phyloP scores from a whole-genome alignment of 1,284 basidiomycete species.

The Boletellus sp. region DNA sequence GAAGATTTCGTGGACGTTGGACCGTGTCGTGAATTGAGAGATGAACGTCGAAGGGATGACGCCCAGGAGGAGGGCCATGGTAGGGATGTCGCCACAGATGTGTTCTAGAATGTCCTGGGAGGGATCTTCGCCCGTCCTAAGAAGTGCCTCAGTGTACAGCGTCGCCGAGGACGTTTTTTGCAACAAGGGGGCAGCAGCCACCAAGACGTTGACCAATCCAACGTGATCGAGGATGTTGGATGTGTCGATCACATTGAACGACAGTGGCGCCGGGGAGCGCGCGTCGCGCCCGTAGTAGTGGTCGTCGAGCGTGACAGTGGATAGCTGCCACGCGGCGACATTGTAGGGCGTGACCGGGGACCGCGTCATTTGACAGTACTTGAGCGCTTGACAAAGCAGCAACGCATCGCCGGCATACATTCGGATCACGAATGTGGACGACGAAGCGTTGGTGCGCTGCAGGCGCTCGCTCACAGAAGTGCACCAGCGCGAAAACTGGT shows the following conservation, averaged over 20 bases:
- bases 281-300: conserved; percentile 31
- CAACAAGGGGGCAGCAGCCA: conserved; percentile 39
- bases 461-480: conserved; percentile 13
- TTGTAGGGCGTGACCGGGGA: conserved; percentile 16
- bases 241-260: conserved; percentile 53
- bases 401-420: conserved; percentile 35
- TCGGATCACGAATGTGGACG: conserved; percentile 24
- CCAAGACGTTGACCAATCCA: conserved; percentile 47
- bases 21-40: conserved; percentile 39
- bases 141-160: conserved; percentile 44
- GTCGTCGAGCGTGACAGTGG: conserved; percentile 33
- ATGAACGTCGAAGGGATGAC: conserved; percentile 40
- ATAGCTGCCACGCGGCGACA: conserved; percentile 32
- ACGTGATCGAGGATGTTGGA: conserved; percentile 49
- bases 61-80: conserved; percentile 41
- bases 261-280: conserved; percentile 31
- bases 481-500: conserved; percentile 29
- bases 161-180: conserved; percentile 26
- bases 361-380: conserved; percentile 6
- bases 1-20: conserved; percentile 41
- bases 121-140: conserved; percentile 27
- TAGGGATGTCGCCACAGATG: conserved; percentile 38
- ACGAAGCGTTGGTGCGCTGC: conserved; percentile 9
- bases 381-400: conserved; percentile 30
- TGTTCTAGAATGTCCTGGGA: conserved; percentile 33